phyloP scores from a whole-genome alignment of 2,329 filamentous ascomycete genomes.

The Aspergillus pseudotamarii region DNA sequence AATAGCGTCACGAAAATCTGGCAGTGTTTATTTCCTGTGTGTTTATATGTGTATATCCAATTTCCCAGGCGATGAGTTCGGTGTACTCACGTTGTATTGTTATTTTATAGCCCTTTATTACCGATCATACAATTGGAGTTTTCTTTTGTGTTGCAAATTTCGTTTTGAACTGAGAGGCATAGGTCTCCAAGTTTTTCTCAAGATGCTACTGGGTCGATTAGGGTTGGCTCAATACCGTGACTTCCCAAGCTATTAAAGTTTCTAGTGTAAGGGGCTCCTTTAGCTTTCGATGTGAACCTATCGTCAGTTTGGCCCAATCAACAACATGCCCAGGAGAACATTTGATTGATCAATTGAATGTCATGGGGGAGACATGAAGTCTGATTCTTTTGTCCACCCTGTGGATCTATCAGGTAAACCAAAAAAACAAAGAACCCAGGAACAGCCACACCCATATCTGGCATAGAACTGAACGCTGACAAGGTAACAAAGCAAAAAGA shows the following conservation, averaged over 20 bases:
- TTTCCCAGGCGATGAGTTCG: conserved; percentile 40
- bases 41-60: conserved; percentile 45
- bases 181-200: conserved; percentile 9
- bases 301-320: neutral
- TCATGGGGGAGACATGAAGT: neutral
- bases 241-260: neutral
- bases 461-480: neutral
- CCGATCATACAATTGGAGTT: conserved; percentile 32
- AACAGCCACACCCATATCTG: neutral
- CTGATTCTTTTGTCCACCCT: neutral
- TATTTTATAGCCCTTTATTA: conserved; percentile 31
- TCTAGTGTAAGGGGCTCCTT: neutral
- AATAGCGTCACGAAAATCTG: conserved; percentile 37
- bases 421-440: neutral
- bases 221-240: conserved; percentile 1
- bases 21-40: conserved; percentile 32
- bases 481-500: neutral
- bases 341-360: neutral
- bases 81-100: conserved; percentile 35
- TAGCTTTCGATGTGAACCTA: neutral
- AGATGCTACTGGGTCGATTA: neutral
- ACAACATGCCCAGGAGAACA: neutral
- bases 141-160: conserved; percentile 23
- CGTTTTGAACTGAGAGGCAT: neutral
- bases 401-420: neutral